Percentiles rank a stretch among this genome's conserved stretches.
phyloP scores from a whole-genome alignment of 108 stramenopile genomes.

The Bacterosira constricta region DNA sequence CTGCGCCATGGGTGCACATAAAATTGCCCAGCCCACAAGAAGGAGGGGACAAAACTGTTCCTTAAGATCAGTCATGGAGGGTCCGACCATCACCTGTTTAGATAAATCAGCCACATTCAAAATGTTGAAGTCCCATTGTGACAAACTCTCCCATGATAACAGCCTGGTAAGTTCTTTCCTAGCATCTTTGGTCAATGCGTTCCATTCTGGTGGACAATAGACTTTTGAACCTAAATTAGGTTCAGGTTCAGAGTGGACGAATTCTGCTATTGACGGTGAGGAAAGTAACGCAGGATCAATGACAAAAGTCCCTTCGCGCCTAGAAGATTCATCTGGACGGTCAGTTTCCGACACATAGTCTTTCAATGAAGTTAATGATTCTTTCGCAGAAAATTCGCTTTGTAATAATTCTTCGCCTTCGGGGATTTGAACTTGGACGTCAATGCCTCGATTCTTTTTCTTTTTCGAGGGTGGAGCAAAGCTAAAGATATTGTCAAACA shows the following conservation, averaged over 20 bases:
- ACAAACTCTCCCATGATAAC: slow-evolving; percentile 53
- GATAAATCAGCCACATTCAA: slow-evolving; percentile 54
- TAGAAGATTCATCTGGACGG: too few relatives aligned
- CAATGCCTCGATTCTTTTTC: too few relatives aligned
- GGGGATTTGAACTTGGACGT: too few relatives aligned
- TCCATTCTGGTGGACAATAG: slow-evolving; percentile 36
- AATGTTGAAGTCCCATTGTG: slow-evolving; percentile 67
- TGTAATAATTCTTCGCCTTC: too few relatives aligned
- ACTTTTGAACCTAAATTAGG: background rate
- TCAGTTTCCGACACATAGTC: too few relatives aligned
- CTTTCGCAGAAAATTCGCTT: too few relatives aligned
- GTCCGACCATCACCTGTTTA: background rate
- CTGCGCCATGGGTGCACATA: slow-evolving; percentile 59
- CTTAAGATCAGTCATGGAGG: background rate
- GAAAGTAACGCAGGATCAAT: too few relatives aligned
- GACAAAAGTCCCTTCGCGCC: too few relatives aligned
- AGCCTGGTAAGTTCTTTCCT: slow-evolving; percentile 32
- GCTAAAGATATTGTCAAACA: too few relatives aligned
- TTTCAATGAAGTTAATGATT: too few relatives aligned
- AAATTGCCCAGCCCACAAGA: slow-evolving; percentile 65
- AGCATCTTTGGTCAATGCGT: slow-evolving; percentile 7
- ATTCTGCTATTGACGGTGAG: too few relatives aligned
- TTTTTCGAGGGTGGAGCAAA: too few relatives aligned
- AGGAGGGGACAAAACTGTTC: slow-evolving; percentile 47
- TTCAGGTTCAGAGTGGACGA: background rate